Percentiles rank a stretch among this genome's conserved stretches.
Evolutionary conservation across 371 early-diverging fungal genomes (phyloP).

Genomic region (Mortierella sp.): DNA sequence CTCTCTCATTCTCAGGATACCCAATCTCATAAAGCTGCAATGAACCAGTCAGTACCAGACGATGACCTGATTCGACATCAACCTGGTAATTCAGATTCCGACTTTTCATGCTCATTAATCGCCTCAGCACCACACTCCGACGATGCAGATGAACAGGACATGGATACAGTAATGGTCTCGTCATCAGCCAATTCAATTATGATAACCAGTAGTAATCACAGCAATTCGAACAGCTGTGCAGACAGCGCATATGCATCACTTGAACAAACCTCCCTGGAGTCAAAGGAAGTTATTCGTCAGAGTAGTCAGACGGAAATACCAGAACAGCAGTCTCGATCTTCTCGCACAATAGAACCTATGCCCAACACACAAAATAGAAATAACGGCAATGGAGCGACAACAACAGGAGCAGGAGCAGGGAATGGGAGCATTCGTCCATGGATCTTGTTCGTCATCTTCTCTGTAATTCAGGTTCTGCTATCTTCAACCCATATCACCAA

Average conservation of each 20-base stretch:
- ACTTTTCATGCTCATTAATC: not conserved
- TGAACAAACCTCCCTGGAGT: not conserved
- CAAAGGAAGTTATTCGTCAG: not conserved
- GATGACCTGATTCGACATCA: not conserved
- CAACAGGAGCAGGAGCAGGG: not conserved
- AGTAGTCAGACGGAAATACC: not conserved
- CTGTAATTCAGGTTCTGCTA: constrained; percentile 32
- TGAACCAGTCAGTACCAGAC: not conserved
- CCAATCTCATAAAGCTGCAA: not conserved
- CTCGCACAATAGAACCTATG: not conserved
- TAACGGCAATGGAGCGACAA: not conserved
- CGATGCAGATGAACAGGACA: not conserved
- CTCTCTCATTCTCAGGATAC: not conserved
- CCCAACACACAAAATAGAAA: not conserved
- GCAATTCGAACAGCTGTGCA: not conserved
- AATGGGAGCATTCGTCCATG: constrained; percentile 24
- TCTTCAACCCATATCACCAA: constrained; percentile 28
- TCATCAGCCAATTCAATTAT: not conserved
- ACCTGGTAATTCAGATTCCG: not conserved
- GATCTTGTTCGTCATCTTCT: constrained; percentile 38
- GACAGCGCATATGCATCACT: not conserved
- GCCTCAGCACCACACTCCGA: not conserved
- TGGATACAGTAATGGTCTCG: not conserved
- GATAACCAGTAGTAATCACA: not conserved
- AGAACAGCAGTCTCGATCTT: not conserved